Conservation (phyloP, 768 basidiomycete genomes). For the Kwoniella dendrophila region DNA sequence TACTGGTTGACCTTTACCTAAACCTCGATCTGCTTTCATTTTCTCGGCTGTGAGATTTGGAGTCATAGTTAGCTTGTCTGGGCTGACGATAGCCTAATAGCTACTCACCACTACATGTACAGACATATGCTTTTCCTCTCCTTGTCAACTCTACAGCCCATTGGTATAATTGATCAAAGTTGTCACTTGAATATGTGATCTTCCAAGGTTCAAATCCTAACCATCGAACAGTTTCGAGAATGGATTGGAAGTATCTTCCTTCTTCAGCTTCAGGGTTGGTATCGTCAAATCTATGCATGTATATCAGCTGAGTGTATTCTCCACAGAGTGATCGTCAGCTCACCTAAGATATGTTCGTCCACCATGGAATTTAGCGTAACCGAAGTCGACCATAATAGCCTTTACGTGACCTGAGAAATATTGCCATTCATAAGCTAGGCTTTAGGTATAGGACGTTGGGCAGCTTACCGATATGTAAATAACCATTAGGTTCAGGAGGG, state of each 20-base stretch:
- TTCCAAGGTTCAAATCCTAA: constrained; percentile 97
- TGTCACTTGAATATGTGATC: constrained; percentile 98
- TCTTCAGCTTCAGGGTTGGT: constrained; percentile 99
- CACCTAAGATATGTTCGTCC: constrained; percentile 85
- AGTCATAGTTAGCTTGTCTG: neutral
- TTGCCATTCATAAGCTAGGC: too few species aligned
- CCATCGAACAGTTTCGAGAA: constrained; percentile 93
- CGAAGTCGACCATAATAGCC: constrained; percentile 96
- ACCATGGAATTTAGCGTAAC: constrained; percentile 92
- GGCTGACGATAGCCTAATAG: neutral
- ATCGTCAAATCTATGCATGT: constrained; percentile 72
- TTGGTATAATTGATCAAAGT: constrained; percentile 83
- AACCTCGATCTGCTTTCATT: constrained; percentile 84
- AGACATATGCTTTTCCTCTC: constrained; percentile 90
- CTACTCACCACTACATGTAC: constrained; percentile 86
- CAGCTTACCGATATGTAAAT: constrained; percentile 63
- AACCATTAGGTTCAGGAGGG: constrained; percentile 98
- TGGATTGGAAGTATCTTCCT: constrained; percentile 91
- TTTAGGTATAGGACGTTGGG: neutral
- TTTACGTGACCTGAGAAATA: constrained; percentile 98
- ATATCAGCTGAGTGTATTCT: neutral
- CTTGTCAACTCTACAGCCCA: constrained; percentile 85
- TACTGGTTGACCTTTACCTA: constrained; percentile 71
- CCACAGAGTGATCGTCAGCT: constrained; percentile 10
- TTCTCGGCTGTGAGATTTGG: constrained; percentile 70